Evolutionary conservation across 2,329 filamentous ascomycete species (phyloP).

Genomic region (Didymosphaeria variabile): DNA sequence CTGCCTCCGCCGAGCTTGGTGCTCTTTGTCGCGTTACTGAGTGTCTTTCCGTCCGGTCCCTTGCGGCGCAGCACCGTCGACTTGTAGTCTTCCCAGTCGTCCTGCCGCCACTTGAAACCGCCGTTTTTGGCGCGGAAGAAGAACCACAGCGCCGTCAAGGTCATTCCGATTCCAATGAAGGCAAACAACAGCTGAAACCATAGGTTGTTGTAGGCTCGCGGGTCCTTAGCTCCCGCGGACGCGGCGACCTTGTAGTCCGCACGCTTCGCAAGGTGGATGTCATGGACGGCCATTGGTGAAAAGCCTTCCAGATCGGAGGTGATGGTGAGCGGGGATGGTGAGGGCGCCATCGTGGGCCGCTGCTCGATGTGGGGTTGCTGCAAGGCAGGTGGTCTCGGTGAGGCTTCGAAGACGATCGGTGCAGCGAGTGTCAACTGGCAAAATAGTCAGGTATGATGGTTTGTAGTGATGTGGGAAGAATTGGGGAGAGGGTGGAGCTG

Average conservation of each 20-base stretch:
- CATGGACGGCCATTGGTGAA: constrained; percentile 43
- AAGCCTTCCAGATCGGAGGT: constrained; percentile 27
- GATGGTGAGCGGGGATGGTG: constrained; percentile 40
- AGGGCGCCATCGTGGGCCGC: constrained; percentile 41
- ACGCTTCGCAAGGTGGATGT: constrained; percentile 40
- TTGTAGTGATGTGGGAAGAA: constrained; percentile 18
- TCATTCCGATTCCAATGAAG: constrained; percentile 79
- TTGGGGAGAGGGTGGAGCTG: constrained; percentile 20
- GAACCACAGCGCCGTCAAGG: constrained; percentile 87
- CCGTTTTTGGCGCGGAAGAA: constrained; percentile 97
- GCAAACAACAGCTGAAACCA: constrained; percentile 88
- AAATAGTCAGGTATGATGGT: constrained; percentile 13
- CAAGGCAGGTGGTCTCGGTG: not conserved
- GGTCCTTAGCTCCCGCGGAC: constrained; percentile 46
- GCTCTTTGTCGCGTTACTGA: constrained; percentile 81
- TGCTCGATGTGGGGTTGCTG: constrained; percentile 6
- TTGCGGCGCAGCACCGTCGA: constrained; percentile 88
- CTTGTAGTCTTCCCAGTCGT: constrained; percentile 99
- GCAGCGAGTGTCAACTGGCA: constrained; percentile 16
- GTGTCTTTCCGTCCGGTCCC: constrained; percentile 86
- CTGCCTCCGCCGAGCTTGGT: constrained; percentile 89
- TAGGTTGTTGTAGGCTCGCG: constrained; percentile 55
- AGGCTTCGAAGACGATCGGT: not conserved
- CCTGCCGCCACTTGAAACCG: constrained; percentile 83
- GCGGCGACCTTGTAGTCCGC: constrained; percentile 32